Percentiles rank a stretch among this genome's conserved stretches.
These are phyloP conservation scores for Neofusicoccum sp. DNA, from an alignment of 2,329 filamentous ascomycete species.

Conservation along the genomic window DNA sequence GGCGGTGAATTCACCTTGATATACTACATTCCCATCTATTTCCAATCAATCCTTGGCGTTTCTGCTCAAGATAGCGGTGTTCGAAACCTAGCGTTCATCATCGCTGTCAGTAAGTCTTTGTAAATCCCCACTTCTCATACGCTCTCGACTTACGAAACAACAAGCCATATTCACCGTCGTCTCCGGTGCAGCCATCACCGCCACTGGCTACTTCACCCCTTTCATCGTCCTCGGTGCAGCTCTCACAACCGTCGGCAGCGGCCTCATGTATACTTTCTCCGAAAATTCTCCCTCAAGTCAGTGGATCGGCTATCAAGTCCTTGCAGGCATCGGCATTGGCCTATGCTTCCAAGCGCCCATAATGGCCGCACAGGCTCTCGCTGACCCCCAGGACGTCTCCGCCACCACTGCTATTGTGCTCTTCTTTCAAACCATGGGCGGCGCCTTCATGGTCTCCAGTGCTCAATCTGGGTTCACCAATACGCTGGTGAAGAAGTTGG, in stretches of 20 bases:
- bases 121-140: not conserved
- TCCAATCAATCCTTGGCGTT: constrained; percentile 47
- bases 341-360: constrained; percentile 26
- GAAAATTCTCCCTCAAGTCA: constrained; percentile 17
- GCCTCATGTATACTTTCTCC: constrained; percentile 31
- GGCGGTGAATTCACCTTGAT: constrained; percentile 28
- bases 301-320: constrained; percentile 37
- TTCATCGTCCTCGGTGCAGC: constrained; percentile 40
- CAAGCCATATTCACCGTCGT: constrained; percentile 30
- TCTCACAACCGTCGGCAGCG: constrained; percentile 32
- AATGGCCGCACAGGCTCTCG: constrained; percentile 23
- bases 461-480: no score
- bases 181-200: constrained; percentile 34
- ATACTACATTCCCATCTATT: constrained; percentile 46
- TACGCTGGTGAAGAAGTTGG: no score
- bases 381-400: constrained; percentile 21
- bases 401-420: constrained; percentile 40
- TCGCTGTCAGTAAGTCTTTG: constrained; percentile 30
- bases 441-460: constrained; percentile 39
- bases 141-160: constrained; percentile 30
- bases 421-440: constrained; percentile 47
- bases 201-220: constrained; percentile 46
- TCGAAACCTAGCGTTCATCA: constrained; percentile 34
- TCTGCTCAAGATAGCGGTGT: constrained; percentile 44
- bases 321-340: constrained; percentile 29